phyloP scores from a whole-genome alignment of 2,329 filamentous ascomycete genomes.

The Uncinocarpus reesii region DNA sequence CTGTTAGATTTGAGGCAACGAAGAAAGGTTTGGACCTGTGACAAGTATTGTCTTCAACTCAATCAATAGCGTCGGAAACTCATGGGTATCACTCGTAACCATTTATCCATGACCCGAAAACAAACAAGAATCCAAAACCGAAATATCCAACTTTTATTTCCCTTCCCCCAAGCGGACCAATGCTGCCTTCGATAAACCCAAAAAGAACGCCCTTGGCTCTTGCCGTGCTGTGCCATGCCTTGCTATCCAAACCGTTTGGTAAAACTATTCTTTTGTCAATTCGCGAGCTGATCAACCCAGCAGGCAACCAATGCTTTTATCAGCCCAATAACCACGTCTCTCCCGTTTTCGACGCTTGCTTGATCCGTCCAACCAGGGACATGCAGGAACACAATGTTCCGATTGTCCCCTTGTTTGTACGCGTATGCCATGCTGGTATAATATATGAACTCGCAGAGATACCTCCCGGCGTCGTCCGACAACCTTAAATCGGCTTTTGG shows the following conservation, averaged over 20 bases:
- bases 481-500: conserved; percentile 39
- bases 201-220: background rate
- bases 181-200: background rate
- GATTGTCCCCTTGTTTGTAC: conserved; percentile 23
- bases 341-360: conserved; percentile 33
- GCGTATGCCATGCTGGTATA: conserved; percentile 53
- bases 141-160: no score
- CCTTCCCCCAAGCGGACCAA: no score
- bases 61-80: no score
- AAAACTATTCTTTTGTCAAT: background rate
- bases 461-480: conserved; percentile 61
- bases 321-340: conserved; percentile 33
- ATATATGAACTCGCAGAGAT: conserved; percentile 70
- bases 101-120: no score
- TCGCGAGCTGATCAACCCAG: conserved; percentile 27
- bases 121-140: no score
- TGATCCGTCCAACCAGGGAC: conserved; percentile 53
- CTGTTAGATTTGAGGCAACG: no score
- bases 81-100: no score
- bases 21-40: no score
- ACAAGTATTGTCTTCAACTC: no score
- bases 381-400: conserved; percentile 58
- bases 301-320: conserved; percentile 36
- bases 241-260: background rate
- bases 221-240: background rate